Percentiles rank a stretch among this genome's conserved stretches.
These are phyloP conservation scores for Coniochaeta prunicola DNA, from an alignment of 2,329 filamentous ascomycete species.

Conservation along the genomic window DNA sequence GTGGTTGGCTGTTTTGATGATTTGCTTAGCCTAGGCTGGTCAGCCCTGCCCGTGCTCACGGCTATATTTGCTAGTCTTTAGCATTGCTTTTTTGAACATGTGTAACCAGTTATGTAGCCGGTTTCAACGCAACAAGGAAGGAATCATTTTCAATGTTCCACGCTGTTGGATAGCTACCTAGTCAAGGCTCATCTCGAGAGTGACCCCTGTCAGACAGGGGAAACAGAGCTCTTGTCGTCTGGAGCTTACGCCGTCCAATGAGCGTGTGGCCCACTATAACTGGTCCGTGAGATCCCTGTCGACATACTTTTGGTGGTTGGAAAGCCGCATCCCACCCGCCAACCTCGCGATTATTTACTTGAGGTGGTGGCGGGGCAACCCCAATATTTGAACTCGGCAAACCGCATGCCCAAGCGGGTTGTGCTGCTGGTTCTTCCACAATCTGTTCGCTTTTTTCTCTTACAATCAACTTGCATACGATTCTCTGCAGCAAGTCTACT, in stretches of 20 bases:
- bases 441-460: background rate
- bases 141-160: no score
- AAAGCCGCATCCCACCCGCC: conserved; percentile 6
- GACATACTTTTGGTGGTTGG: background rate
- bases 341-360: conserved; percentile 20
- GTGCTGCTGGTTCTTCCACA: background rate
- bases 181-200: background rate
- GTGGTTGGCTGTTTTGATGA: no score
- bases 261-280: background rate
- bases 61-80: no score
- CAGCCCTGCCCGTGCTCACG: background rate
- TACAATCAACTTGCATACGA: background rate
- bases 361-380: conserved; percentile 24
- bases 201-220: background rate
- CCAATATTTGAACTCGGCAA: conserved; percentile 12
- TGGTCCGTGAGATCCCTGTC: background rate
- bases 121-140: no score
- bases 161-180: no score
- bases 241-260: background rate
- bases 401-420: background rate
- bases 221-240: background rate
- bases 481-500: background rate
- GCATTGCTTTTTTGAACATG: background rate
- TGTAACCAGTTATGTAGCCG: background rate
- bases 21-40: background rate